These are phyloP conservation scores for Friedmanniomyces simplex DNA, from an alignment of 495 filamentous ascomycete species.

Conservation along the genomic window DNA sequence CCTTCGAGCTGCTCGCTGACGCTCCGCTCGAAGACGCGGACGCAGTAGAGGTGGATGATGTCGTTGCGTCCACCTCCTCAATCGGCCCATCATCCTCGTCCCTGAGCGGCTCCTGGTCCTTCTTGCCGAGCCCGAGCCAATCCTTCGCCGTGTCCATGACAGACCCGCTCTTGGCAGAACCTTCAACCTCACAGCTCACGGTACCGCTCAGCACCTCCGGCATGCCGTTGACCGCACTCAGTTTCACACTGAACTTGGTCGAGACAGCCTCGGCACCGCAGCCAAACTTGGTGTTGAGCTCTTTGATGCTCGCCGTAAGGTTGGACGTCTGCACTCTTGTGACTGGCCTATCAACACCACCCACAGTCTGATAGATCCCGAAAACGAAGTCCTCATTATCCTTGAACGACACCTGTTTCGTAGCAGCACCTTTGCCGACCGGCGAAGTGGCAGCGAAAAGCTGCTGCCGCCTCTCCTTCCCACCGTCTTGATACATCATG, in stretches of 20 bases:
- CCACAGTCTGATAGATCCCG: constrained; percentile 61
- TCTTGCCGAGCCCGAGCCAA: constrained; percentile 87
- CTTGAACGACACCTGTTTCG: constrained; percentile 78
- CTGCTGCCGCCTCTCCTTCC: constrained; percentile 57
- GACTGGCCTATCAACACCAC: constrained; percentile 42
- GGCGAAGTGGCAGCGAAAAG: constrained; percentile 72
- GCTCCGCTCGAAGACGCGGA: constrained; percentile 36
- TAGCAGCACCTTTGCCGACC: constrained; percentile 49
- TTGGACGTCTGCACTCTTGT: constrained; percentile 54
- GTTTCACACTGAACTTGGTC: constrained; percentile 64
- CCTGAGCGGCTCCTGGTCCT: constrained; percentile 61
- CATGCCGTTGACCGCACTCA: constrained; percentile 65
- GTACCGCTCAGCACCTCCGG: constrained; percentile 65
- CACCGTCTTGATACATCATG: constrained; percentile 50
- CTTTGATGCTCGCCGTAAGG: constrained; percentile 66
- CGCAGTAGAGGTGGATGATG: constrained; percentile 33
- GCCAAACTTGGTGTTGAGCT: constrained; percentile 62
- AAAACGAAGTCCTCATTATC: constrained; percentile 79
- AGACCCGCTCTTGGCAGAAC: constrained; percentile 60
- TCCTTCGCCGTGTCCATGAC: constrained; percentile 89
- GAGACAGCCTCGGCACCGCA: constrained; percentile 68
- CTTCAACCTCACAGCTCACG: constrained; percentile 73
- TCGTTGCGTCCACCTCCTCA: constrained; percentile 25
- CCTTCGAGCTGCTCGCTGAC: constrained; percentile 37
- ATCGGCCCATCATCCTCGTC: constrained; percentile 48